Conservation (phyloP, 2,329 filamentous ascomycete species). For the Ascochyta pisi region DNA sequence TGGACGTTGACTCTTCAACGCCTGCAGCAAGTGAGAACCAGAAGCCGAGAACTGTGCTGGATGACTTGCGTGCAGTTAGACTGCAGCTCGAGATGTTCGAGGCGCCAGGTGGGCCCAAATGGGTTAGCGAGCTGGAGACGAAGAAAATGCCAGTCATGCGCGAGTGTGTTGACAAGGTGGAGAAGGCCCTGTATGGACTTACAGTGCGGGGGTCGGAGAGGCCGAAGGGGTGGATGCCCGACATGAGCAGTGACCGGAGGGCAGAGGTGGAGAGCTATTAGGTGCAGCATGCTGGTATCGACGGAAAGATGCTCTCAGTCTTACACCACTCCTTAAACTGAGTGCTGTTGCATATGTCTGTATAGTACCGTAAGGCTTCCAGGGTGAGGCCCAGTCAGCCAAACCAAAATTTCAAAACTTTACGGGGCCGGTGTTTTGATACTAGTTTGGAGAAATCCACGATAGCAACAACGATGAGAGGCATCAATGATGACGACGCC, state of each 20-base stretch:
- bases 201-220: slow-evolving; percentile 86
- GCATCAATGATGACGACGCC: not conserved
- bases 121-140: slow-evolving; percentile 66
- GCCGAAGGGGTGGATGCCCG: slow-evolving; percentile 90
- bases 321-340: no score
- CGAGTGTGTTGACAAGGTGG: slow-evolving; percentile 90
- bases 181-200: slow-evolving; percentile 86
- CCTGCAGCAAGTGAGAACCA: slow-evolving; percentile 25
- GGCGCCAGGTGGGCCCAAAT: slow-evolving; percentile 60
- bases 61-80: slow-evolving; percentile 80
- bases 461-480: not conserved
- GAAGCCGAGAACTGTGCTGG: slow-evolving; percentile 69
- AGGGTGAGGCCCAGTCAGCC: no score
- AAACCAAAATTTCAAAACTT: not conserved
- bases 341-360: not conserved
- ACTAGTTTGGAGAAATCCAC: not conserved
- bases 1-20: slow-evolving; percentile 46
- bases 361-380: not conserved
- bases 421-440: not conserved
- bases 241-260: slow-evolving; percentile 60
- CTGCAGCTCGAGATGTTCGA: slow-evolving; percentile 77
- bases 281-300: not conserved
- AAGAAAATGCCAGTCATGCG: slow-evolving; percentile 89
- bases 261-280: slow-evolving; percentile 52
- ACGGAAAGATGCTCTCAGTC: not conserved